phyloP scores from a whole-genome alignment of 192 early-diverging fungal species.

The Backusella circina region DNA sequence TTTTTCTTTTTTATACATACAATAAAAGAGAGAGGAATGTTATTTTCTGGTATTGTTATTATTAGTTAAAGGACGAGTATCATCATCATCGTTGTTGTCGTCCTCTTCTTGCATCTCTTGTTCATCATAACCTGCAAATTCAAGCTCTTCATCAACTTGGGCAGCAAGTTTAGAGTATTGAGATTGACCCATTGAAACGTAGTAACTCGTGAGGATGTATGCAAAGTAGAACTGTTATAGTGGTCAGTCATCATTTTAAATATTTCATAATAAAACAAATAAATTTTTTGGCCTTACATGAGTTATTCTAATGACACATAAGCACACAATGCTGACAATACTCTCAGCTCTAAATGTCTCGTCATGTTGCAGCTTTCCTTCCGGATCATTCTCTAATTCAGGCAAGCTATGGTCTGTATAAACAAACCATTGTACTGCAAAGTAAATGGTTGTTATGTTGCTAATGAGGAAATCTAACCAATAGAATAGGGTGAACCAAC shows the following conservation, averaged over 20 bases:
- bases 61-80: background rate
- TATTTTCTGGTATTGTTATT: background rate
- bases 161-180: slow-evolving; percentile 8
- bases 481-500: slow-evolving; percentile 28
- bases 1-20: background rate
- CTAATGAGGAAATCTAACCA: slow-evolving; percentile 32
- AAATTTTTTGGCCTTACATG: too few relatives aligned
- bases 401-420: slow-evolving; percentile 33
- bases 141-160: slow-evolving; percentile 1
- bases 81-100: background rate
- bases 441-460: slow-evolving; percentile 18
- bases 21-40: background rate
- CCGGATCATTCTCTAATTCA: slow-evolving; percentile 10
- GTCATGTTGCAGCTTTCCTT: slow-evolving; percentile 20
- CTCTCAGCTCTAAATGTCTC: slow-evolving; percentile 21
- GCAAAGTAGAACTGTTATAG: slow-evolving; percentile 20
- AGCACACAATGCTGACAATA: slow-evolving; percentile 27
- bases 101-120: background rate
- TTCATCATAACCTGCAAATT: slow-evolving; percentile 4
- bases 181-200: background rate
- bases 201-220: slow-evolving; percentile 15
- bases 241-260: background rate
- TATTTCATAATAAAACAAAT: too few relatives aligned
- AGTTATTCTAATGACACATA: slow-evolving; percentile 18
- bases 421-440: slow-evolving; percentile 32